A percentile compares a stretch with the other conserved stretches of the same genome.
These are phyloP conservation scores for Arthromyces matolae DNA, from an alignment of 768 basidiomycete genomes.

Conservation along the genomic window DNA sequence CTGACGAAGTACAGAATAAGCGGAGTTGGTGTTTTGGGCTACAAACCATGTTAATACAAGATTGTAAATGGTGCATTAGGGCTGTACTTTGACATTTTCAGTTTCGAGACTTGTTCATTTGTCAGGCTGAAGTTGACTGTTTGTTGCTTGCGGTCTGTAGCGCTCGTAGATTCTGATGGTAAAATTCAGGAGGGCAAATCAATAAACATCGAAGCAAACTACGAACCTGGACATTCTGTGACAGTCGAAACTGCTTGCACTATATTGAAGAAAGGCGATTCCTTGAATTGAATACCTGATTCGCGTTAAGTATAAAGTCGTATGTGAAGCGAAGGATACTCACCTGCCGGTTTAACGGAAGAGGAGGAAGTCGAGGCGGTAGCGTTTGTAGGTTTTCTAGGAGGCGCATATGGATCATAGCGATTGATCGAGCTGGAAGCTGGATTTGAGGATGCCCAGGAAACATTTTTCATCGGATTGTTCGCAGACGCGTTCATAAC, in stretches of 20 bases:
- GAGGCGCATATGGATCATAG: constrained; percentile 67
- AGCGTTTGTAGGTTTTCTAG: constrained; percentile 41
- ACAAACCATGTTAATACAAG: constrained; percentile 7
- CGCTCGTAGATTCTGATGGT: constrained; percentile 64
- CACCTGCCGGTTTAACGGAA: constrained; percentile 29
- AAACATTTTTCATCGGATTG: constrained; percentile 27
- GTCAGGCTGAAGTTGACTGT: constrained; percentile 60
- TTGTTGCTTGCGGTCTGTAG: constrained; percentile 73
- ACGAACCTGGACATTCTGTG: constrained; percentile 74
- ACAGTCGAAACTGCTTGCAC: constrained; percentile 64
- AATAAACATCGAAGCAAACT: neutral
- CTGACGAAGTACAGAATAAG: constrained; percentile 84
- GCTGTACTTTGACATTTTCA: constrained; percentile 53
- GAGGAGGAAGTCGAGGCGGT: constrained; percentile 32
- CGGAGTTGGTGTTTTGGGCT: constrained; percentile 78
- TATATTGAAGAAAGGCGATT: constrained; percentile 72
- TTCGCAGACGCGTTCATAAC: constrained; percentile 18
- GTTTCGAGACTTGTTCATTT: constrained; percentile 58
- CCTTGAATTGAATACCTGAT: constrained; percentile 70
- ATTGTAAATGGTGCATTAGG: neutral
- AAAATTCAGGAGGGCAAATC: constrained; percentile 6
- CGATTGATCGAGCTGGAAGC: constrained; percentile 38
- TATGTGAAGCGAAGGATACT: constrained; percentile 2
- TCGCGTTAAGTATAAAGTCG: constrained; percentile 6
- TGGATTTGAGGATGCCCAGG: constrained; percentile 25